A percentile compares a stretch with the other conserved stretches of the same genome.
phyloP scores from a whole-genome alignment of 345 rosid genomes.

The Xanthoceras sorbifolium region DNA sequence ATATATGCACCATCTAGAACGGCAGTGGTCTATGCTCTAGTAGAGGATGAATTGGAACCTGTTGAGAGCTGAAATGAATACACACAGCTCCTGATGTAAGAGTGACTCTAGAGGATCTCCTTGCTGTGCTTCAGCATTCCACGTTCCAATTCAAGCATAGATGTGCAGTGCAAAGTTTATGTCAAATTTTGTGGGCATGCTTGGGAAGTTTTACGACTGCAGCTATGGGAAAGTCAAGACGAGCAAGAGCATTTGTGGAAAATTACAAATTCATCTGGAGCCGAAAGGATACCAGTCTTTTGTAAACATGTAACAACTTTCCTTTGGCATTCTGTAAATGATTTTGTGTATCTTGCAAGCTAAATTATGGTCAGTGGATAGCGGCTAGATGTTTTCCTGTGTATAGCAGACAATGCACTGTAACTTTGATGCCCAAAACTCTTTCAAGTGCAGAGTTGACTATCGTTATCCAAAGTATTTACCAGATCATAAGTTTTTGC shows the following conservation, averaged over 20 bases:
- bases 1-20: constrained; percentile 88
- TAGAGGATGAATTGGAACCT: constrained; percentile 37
- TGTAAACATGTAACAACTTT: neutral
- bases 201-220: neutral
- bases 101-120: neutral
- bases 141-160: neutral
- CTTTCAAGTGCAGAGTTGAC: neutral
- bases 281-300: neutral
- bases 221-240: neutral
- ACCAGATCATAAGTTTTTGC: too few relatives aligned
- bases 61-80: neutral
- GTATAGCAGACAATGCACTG: neutral
- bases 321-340: constrained; percentile 9
- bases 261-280: neutral
- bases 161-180: neutral
- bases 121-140: neutral
- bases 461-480: too few relatives aligned
- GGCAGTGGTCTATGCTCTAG: constrained; percentile 80
- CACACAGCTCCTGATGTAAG: constrained; percentile 1
- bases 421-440: neutral
- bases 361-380: neutral
- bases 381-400: neutral
- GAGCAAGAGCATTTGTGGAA: neutral
- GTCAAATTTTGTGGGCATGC: neutral
- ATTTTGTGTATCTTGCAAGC: constrained; percentile 5